phyloP scores from a whole-genome alignment of 768 basidiomycete species.

The Xerocomellus intermedius region DNA sequence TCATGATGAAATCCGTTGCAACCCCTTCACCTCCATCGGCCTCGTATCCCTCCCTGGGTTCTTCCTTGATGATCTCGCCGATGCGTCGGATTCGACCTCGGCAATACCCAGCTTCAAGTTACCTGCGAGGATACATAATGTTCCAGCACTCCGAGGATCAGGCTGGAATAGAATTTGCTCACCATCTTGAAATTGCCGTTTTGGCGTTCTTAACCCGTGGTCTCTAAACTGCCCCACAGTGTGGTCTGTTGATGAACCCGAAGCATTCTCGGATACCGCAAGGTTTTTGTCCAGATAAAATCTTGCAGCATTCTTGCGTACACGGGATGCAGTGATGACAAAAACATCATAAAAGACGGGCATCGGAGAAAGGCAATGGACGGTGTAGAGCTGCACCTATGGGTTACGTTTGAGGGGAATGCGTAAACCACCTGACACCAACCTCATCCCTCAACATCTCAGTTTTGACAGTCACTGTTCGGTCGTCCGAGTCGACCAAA shows the following conservation, averaged over 20 bases:
- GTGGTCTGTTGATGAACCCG: conserved; percentile 6
- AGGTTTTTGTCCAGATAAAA: conserved; percentile 12
- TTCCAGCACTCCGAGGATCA: background rate
- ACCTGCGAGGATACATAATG: background rate
- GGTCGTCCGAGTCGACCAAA: conserved; percentile 9
- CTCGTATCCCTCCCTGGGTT: background rate
- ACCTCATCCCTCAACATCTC: conserved; percentile 14
- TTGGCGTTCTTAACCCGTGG: conserved; percentile 12
- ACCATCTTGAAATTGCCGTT: background rate
- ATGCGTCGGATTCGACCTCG: conserved; percentile 20
- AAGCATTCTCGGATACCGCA: background rate
- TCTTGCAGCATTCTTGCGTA: conserved; percentile 11
- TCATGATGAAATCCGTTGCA: conserved; percentile 7
- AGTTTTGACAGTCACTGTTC: conserved; percentile 6
- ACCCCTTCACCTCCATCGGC: background rate
- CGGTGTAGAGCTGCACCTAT: conserved; percentile 7
- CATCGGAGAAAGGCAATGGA: conserved; percentile 17
- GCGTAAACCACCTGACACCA: background rate
- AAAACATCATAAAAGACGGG: conserved; percentile 20
- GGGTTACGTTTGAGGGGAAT: background rate
- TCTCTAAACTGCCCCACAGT: background rate
- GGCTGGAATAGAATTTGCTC: background rate
- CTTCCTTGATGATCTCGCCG: conserved; percentile 4
- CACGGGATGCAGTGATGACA: background rate
- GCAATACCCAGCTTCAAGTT: background rate